phyloP scores from a whole-genome alignment of 495 filamentous ascomycete species.

The Penicillium bialowiezense region DNA sequence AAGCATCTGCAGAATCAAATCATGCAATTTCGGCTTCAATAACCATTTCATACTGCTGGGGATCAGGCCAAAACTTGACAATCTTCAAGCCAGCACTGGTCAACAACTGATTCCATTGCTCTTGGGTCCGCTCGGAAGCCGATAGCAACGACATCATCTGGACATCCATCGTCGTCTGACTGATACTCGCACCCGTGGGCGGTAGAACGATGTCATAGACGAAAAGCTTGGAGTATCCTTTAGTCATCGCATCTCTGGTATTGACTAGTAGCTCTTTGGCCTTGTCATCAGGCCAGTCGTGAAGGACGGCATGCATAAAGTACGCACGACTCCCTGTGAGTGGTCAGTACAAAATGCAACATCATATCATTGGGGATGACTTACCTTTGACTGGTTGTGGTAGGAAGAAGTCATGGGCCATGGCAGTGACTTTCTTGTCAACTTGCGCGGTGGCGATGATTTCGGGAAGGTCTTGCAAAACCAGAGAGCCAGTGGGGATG shows the following conservation, averaged over 20 bases:
- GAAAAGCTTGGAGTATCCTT: slow-evolving; percentile 46
- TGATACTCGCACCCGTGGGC: slow-evolving; percentile 22
- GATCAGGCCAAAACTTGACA: slow-evolving; percentile 37
- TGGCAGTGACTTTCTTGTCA: slow-evolving; percentile 39
- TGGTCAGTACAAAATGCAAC: not conserved
- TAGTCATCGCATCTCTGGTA: slow-evolving; percentile 32
- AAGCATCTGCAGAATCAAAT: not conserved
- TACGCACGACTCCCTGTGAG: slow-evolving; percentile 33
- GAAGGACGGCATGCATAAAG: slow-evolving; percentile 45
- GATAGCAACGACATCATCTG: slow-evolving; percentile 35
- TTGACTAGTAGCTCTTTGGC: slow-evolving; percentile 22
- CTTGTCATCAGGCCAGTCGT: slow-evolving; percentile 41
- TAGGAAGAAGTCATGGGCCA: slow-evolving; percentile 49
- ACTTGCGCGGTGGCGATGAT: slow-evolving; percentile 35
- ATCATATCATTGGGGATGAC: not conserved
- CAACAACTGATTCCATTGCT: slow-evolving; percentile 40
- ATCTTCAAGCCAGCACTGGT: slow-evolving; percentile 39
- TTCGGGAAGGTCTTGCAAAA: slow-evolving; percentile 51
- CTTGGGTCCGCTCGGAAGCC: slow-evolving; percentile 32
- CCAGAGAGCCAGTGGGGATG: slow-evolving; percentile 30
- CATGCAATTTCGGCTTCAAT: slow-evolving; percentile 26
- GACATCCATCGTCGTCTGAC: slow-evolving; percentile 33
- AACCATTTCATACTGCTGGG: slow-evolving; percentile 28
- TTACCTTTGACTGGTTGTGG: slow-evolving; percentile 48
- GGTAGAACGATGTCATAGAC: slow-evolving; percentile 46